These are phyloP conservation scores for Andrographis paniculata DNA, from an alignment of 305 asterid genomes.

Conservation along the genomic window DNA sequence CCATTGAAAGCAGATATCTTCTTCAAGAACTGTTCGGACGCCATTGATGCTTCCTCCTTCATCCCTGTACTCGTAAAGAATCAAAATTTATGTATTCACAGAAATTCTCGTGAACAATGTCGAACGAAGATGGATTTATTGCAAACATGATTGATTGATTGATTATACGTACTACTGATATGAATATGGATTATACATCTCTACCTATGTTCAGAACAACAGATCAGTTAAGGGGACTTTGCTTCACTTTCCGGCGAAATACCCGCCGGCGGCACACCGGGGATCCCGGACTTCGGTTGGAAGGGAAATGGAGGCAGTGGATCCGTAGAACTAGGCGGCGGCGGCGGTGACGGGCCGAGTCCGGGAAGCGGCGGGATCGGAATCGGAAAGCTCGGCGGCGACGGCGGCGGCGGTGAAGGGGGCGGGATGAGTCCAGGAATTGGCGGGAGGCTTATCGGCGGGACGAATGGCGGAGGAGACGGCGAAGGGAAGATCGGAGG, in stretches of 20 bases:
- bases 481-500: constrained; percentile 42
- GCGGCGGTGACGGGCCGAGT: constrained; percentile 20
- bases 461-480: constrained; percentile 18
- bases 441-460: constrained; percentile 26
- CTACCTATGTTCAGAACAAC: not conserved
- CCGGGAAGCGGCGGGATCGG: constrained; percentile 60
- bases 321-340: constrained; percentile 34
- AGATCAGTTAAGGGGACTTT: constrained; percentile 28
- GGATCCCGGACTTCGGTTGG: constrained; percentile 57
- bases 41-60: no score
- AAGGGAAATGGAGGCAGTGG: constrained; percentile 57
- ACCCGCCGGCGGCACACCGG: constrained; percentile 62
- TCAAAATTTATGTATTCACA: no score
- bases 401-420: constrained; percentile 45
- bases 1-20: no score
- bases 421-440: constrained; percentile 29
- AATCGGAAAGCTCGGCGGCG: constrained; percentile 35
- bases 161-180: no score
- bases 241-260: constrained; percentile 21
- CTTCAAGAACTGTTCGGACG: no score
- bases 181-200: no score
- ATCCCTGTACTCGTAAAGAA: no score
- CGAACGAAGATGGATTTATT: no score
- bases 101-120: no score
- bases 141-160: not conserved